A percentile compares a stretch with the other conserved stretches of the same genome.
Evolutionary conservation across 768 basidiomycete genomes (phyloP).

Genomic region (Candolleomyces efflorescens): DNA sequence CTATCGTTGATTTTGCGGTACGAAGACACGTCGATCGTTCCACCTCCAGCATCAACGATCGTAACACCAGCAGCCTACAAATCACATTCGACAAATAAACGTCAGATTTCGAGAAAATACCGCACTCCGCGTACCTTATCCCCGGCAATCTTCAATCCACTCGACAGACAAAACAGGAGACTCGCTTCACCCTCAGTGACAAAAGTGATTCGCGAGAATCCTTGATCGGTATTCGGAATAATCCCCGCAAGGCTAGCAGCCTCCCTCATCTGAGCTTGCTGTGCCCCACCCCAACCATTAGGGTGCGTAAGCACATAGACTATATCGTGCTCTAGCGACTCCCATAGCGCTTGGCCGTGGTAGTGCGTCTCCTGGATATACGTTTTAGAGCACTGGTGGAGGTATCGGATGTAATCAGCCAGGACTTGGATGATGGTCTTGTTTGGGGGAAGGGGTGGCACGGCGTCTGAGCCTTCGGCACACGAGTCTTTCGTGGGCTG

Average conservation of each 20-base stretch:
- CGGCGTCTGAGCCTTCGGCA: constrained; percentile 15
- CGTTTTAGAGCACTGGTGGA: constrained; percentile 36
- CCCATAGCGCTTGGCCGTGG: constrained; percentile 39
- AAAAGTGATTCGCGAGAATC: constrained; percentile 39
- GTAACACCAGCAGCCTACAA: constrained; percentile 33
- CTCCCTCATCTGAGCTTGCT: constrained; percentile 48
- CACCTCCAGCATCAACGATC: constrained; percentile 41
- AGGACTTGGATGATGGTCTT: constrained; percentile 38
- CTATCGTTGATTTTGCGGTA: constrained; percentile 22
- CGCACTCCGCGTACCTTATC: constrained; percentile 12
- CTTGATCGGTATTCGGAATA: constrained; percentile 31
- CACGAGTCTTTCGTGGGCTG: constrained; percentile 14
- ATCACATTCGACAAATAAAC: too few relatives aligned
- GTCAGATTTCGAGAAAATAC: too few relatives aligned
- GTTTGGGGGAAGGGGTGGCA: constrained; percentile 37
- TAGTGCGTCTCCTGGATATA: constrained; percentile 44
- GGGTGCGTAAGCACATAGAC: constrained; percentile 54
- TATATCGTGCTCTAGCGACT: constrained; percentile 33
- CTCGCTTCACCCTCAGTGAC: constrained; percentile 61
- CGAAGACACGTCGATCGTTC: constrained; percentile 40
- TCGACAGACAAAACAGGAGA: constrained; percentile 47
- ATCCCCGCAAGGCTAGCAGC: constrained; percentile 50
- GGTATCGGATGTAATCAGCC: constrained; percentile 45
- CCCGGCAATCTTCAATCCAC: constrained; percentile 33
- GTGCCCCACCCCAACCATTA: constrained; percentile 57